phyloP scores from a whole-genome alignment of 2,329 filamentous ascomycete species.

The Verticillium albo-atrum region DNA sequence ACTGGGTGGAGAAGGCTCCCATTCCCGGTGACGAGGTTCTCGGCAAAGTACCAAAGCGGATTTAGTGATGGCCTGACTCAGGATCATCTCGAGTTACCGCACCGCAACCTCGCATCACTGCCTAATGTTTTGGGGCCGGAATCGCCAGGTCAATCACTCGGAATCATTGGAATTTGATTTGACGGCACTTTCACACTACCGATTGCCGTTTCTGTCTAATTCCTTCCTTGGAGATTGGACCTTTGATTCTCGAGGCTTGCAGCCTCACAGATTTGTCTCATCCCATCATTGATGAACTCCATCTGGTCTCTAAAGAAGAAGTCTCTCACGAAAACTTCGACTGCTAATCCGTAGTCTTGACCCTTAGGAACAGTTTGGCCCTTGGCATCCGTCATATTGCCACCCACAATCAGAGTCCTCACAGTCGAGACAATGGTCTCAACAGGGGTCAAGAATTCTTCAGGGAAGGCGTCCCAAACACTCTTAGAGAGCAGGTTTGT shows the following conservation, averaged over 20 bases:
- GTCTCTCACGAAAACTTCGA: constrained; percentile 23
- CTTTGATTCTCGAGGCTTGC: constrained; percentile 15
- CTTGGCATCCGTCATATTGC: constrained; percentile 16
- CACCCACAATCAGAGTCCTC: constrained; percentile 18
- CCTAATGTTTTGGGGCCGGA: too few species aligned
- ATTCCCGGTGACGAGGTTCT: too few species aligned
- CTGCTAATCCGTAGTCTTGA: constrained; percentile 17
- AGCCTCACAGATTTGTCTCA: constrained; percentile 15
- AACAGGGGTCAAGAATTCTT: constrained; percentile 22
- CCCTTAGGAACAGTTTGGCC: constrained; percentile 15
- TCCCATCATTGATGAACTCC: constrained; percentile 18
- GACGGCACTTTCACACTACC: too few species aligned
- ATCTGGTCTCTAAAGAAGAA: constrained; percentile 23
- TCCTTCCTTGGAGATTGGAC: neutral
- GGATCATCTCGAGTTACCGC: too few species aligned
- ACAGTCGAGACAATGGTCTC: constrained; percentile 22
- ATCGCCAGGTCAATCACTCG: too few species aligned
- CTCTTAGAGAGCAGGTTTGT: constrained; percentile 22
- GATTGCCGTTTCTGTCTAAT: neutral
- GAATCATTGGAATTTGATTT: too few species aligned
- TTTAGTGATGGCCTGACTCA: too few species aligned
- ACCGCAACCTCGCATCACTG: too few species aligned
- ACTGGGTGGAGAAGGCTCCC: too few species aligned
- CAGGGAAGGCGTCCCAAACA: constrained; percentile 23
- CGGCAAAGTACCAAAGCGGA: too few species aligned